Evolutionary conservation across 2,329 filamentous ascomycete genomes (phyloP), one percentile per base, ranked within the genome.

Genomic region (Canariomyces notabilis): DNA sequence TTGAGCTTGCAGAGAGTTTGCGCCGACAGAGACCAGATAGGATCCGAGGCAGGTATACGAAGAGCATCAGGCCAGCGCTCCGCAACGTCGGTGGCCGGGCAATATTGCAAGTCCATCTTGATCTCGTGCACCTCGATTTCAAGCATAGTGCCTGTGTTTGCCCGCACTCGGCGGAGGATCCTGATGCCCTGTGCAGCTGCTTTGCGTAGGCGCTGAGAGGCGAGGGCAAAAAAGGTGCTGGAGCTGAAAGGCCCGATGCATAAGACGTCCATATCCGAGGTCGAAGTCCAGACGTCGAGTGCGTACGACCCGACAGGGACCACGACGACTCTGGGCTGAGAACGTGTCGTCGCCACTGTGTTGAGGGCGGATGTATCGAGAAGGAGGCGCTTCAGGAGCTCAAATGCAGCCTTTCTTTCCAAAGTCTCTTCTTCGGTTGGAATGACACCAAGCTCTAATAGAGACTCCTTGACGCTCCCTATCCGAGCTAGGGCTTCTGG

Each of bases 61-160:
- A 77, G 65, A 4, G 72, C 63, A 2, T 67, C 58, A 0, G 74
- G 74, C 68, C 71, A 79, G 19, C 67, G 71, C 59, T 80, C 72
- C 2, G 77, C 70, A 35, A 85, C 65, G 22, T 67, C 65, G 2
- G 71, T 65, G 2, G 82, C 77, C 5, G 79, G 72, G 52, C 80
- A 85, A 59, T 87, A 87, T 50, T 85, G 82, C 39, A 87, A 64
- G 58, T 85, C 79, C 56, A 83, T 70, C 50, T 71, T 79, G 55
- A 85, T 66, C 8, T 71, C 75, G 4, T 65, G 59, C n/a, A 84
- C 67, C 34, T 76, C 73, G 4, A 86, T 64, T 55, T 85, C 80
- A 5, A 86, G 67, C 77, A 83, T 84, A 1, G 74, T 80, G 7
- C 80, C 80, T 0, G 76, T 74, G 39, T 72, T 71, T 2, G 79